Evolutionary conservation across 192 early-diverging fungal genomes (phyloP), one percentile per base, ranked within the genome.

Genomic region (Coemansia sp.): DNA sequence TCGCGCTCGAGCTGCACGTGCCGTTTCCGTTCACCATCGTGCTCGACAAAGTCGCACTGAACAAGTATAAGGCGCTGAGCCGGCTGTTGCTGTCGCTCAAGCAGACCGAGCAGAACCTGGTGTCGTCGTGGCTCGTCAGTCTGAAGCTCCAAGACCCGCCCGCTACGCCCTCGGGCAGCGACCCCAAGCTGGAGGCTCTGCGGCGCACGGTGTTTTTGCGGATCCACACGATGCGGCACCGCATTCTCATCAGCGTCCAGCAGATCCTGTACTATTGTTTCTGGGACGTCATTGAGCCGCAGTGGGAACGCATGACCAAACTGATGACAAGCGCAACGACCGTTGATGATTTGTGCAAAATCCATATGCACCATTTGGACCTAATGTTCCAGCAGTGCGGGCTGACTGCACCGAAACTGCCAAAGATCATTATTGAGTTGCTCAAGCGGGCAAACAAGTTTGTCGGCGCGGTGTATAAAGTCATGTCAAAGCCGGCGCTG

Each of bases 201-300:
- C 82, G 83, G 28, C 68, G 71, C 9, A 86, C 78, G 74, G 84
- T 80, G 42, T 73, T 87, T 50, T 82, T 85, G 7, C 83, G 87
- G 21, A 82, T 95, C 20, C 88, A 85, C 64, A 85, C 86, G 7
- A 74, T 95, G 17, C 86, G 94, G 31, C 85, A 85, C 34, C 88
- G 87, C 36, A 97, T 98, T 87, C 69, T 96, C 31, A 84, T 89
- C n/a, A 94, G 93, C 78, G 83, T 97, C 14, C 94, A 96, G 60
- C 92, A 96, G 71, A 89, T 96, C 69, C 72, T 93, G 65, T 92
- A 91, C 70, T 96, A 95, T 65, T 84, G 91, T 37, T 90, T 89
- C 58, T 93, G 87, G 61, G 94, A 99, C 69, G 95, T 97, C 6
- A 82, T 99, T 47, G 96, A 98, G 67, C 94, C 93, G 26, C 88